phyloP scores from a whole-genome alignment of 257 asterid genomes.

The Nicotiana sylvestris region DNA sequence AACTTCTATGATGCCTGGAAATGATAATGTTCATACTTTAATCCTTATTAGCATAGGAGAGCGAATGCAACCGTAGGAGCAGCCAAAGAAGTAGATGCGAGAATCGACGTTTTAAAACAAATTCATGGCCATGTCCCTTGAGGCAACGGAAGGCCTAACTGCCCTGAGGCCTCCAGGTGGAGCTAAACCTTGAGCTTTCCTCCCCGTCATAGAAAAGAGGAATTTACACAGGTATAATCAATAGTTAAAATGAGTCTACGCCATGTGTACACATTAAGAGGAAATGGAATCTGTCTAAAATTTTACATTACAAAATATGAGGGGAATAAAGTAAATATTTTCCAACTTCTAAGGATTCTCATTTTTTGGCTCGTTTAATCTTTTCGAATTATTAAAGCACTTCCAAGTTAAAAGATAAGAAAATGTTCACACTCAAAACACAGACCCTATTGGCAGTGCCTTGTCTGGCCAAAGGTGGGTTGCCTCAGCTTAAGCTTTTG shows the following conservation, averaged over 20 bases:
- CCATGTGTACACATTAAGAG: not conserved
- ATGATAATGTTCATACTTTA: not conserved
- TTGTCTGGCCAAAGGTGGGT: not conserved
- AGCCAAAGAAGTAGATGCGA: not conserved
- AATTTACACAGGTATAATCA: not conserved
- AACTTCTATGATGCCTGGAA: not conserved
- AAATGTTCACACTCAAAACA: not conserved
- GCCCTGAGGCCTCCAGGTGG: not conserved
- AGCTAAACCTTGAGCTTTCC: not conserved
- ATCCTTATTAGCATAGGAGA: not conserved
- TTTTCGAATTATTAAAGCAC: not conserved
- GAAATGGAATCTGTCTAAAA: not conserved
- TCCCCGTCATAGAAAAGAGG: not conserved
- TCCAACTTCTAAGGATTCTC: not conserved
- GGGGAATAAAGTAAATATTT: not conserved
- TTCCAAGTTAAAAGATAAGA: not conserved
- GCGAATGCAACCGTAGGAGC: not conserved
- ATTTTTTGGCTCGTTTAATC: not conserved
- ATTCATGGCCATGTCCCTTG: not conserved
- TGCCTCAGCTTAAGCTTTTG: not conserved
- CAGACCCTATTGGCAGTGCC: not conserved
- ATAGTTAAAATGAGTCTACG: not conserved
- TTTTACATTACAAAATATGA: not conserved
- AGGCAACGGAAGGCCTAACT: not conserved
- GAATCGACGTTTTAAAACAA: not conserved